phyloP scores from a whole-genome alignment of 768 basidiomycete genomes.

The Leccinum obscurum region DNA sequence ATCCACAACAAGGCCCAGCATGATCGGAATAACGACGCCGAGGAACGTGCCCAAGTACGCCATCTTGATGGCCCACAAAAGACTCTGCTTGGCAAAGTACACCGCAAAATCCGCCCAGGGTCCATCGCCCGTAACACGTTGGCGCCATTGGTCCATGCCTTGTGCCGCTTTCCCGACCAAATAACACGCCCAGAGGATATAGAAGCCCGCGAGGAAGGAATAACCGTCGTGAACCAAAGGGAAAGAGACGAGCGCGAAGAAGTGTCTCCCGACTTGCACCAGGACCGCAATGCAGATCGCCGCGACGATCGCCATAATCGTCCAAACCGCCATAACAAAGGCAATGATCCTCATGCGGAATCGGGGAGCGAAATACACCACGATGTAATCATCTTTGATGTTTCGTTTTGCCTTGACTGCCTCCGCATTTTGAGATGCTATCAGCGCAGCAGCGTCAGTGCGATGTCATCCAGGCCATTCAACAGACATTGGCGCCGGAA shows the following conservation, averaged over 20 bases:
- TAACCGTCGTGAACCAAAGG: constrained; percentile 86
- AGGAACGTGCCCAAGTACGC: constrained; percentile 69
- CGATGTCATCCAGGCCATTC: too few species aligned
- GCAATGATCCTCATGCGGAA: constrained; percentile 73
- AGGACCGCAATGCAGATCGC: constrained; percentile 65
- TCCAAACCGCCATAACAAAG: constrained; percentile 74
- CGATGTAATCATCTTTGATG: constrained; percentile 70
- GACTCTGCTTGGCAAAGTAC: constrained; percentile 65
- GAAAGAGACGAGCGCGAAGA: constrained; percentile 61
- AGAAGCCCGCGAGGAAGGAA: constrained; percentile 78
- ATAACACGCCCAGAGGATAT: constrained; percentile 75
- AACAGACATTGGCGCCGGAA: too few species aligned
- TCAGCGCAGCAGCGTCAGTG: constrained; percentile 36
- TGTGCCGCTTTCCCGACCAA: constrained; percentile 64
- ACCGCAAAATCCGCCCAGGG: constrained; percentile 63
- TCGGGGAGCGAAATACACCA: constrained; percentile 81
- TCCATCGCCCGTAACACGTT: constrained; percentile 56
- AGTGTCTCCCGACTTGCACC: constrained; percentile 71
- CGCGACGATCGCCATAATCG: constrained; percentile 58
- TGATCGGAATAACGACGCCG: constrained; percentile 72
- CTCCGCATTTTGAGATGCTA: constrained; percentile 67
- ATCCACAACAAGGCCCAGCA: constrained; percentile 75
- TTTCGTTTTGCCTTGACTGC: constrained; percentile 66
- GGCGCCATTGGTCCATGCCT: constrained; percentile 67
- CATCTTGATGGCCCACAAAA: constrained; percentile 66